A percentile compares a stretch with the other conserved stretches of the same genome.
Conservation (phyloP, 495 filamentous ascomycete genomes). For the Aspergillus panamensis region DNA sequence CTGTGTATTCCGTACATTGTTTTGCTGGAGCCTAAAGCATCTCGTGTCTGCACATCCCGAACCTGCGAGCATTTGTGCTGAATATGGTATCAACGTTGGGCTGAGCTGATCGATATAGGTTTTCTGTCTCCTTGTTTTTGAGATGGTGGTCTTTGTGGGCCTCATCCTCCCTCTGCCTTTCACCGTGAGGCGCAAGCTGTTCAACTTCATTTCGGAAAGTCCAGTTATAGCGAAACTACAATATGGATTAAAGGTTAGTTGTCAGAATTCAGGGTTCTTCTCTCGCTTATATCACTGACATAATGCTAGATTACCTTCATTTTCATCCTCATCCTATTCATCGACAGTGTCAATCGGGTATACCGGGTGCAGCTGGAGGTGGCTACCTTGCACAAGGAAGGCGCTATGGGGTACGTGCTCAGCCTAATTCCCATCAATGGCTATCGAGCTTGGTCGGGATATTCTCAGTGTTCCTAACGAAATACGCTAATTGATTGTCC, state of each 20-base stretch:
- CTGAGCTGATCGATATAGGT: slow-evolving; percentile 54
- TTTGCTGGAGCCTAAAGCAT: slow-evolving; percentile 17
- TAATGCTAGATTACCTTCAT: slow-evolving; percentile 86
- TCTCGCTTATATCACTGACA: neutral
- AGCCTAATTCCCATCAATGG: neutral
- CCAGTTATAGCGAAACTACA: slow-evolving; percentile 73
- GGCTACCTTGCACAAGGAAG: slow-evolving; percentile 52
- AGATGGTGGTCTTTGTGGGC: slow-evolving; percentile 91
- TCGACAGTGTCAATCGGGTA: slow-evolving; percentile 98
- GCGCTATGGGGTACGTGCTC: slow-evolving; percentile 39
- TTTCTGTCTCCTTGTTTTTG: slow-evolving; percentile 83
- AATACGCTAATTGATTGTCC: slow-evolving; percentile 9
- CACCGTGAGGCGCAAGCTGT: slow-evolving; percentile 79
- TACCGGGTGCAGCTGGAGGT: slow-evolving; percentile 94
- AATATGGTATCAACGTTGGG: neutral
- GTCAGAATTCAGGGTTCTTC: neutral
- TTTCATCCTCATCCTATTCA: slow-evolving; percentile 95
- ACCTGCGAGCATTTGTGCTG: neutral
- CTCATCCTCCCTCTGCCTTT: slow-evolving; percentile 92
- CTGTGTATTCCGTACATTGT: neutral
- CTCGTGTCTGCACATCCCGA: neutral
- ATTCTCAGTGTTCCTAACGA: neutral
- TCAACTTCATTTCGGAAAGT: slow-evolving; percentile 90
- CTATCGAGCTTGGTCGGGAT: too few species aligned
- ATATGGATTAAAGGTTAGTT: slow-evolving; percentile 70